Evolutionary conservation across 305 asterid genomes (phyloP), one percentile per base, ranked within the genome.

Genomic region (Fraxinus velutina): DNA sequence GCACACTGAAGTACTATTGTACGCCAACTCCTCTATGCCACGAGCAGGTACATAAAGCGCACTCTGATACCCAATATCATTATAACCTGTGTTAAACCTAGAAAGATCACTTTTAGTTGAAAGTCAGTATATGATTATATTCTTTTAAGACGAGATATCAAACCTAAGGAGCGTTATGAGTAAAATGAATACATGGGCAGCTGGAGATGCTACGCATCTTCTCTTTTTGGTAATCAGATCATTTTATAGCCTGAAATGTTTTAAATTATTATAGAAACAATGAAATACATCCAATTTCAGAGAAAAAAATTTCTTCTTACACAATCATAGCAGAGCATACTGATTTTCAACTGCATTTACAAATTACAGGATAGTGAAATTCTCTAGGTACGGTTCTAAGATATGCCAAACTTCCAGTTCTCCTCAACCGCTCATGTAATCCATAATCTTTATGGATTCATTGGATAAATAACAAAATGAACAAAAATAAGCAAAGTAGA

Each of bases 341-440:
- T 21, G 13, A 21, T 21, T 60, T 60, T 60, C 71, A 60, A 60
- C 5, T 8, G 32, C 4, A 22, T 62, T 62, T 22, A 62, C 30
- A 19, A 60, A 19, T 62, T 62, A 21, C 4, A 2, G 33, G 33
- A 22, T 47, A 47, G 5, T 37, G 36, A 64, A 17, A 50, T 44
- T 75, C 81, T 12, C 44, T 34, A 22, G 57, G 30, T 70, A 73
- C 33, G 34, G 73, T 76, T 84, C 77, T 36, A 77, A 55, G 4
- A n/a, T 66, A 75, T 36, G 33, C 71, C 36, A 39, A 44, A 79
- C 75, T 70, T 33, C 66, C 62, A 2, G 1, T 55, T 70, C 75
- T 50, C 70, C 62, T 30, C 19, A 42, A 77, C 73, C 42, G 73
- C 34, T 71, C 36, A 64, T 73, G 24, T 22, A 42, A 34, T 60